Evolutionary conservation across 441 rosid genomes (phyloP), one percentile per base, ranked within the genome.

Genomic region (Dalechampia spathulata): DNA sequence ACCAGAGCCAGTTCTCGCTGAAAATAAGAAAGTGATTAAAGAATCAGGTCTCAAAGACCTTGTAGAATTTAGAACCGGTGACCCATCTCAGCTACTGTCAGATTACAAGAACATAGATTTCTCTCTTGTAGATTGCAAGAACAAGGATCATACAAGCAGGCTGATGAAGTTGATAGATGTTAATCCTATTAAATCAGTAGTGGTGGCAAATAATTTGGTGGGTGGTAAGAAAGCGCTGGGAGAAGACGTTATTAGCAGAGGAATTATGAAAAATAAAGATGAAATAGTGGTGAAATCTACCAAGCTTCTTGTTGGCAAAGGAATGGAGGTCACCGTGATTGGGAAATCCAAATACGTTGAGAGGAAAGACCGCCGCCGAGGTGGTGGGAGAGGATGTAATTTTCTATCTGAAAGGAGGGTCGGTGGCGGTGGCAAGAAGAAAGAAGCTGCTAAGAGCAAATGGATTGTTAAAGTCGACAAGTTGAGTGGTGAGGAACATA

Each of bases 401-500:
- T 30, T 30, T 30, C 34, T 30, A 30, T 4, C 34, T n/a, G n/a
- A n/a, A n/a, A n/a, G n/a, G n/a, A n/a, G n/a, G 34, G 4, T 30
- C 49, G 42, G 21, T 12, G 27, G 23, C 0, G 28, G 19, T 51
- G 21, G 14, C 7, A 38, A 1, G 39, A 68, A 52, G 63, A 65
- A 32, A n/a, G n/a, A n/a, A n/a, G n/a, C n/a, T 30, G 42, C 19
- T 38, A 23, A 16, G 51, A 76, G 81, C 67, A 60, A 62, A 50
- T 74, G 78, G 81, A 28, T 71, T 26, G 51, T 67, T 36, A 61
- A 49, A 55, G 66, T 71, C 46, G 81, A 79, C 11, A 68, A 69
- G 17, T 45, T 60, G 46, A 74, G 69, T 32, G 84, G 81, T 3
- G 77, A 72, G 59, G 74, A 76, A 61, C 81, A 73, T 59, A 73